These are phyloP conservation scores for Apiospora marii DNA, from an alignment of 2,329 filamentous ascomycete genomes.

Conservation along the genomic window DNA sequence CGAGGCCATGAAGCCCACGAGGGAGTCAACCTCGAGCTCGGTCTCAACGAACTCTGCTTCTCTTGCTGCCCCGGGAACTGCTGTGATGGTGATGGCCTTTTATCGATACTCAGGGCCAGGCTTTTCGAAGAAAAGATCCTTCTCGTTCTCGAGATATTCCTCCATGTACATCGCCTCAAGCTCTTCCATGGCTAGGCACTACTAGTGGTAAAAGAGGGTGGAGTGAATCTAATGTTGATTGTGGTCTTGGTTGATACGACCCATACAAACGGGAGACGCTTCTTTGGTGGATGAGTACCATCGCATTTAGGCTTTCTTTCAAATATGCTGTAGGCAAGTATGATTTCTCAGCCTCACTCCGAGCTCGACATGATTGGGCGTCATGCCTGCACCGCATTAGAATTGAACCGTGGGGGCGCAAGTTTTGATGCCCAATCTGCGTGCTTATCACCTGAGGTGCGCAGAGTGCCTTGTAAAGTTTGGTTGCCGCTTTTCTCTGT, in stretches of 20 bases:
- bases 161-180: neutral
- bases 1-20: neutral
- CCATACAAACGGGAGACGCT: neutral
- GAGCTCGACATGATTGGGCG: neutral
- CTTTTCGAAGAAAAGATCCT: neutral
- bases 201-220: neutral
- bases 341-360: neutral
- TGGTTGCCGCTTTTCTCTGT: no score
- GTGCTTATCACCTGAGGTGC: neutral
- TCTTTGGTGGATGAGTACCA: neutral
- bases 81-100: neutral
- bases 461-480: no score
- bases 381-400: no score
- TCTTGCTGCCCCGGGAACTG: neutral
- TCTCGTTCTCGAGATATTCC: no score
- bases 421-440: no score
- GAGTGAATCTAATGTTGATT: neutral
- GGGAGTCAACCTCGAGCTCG: neutral
- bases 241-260: neutral
- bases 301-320: neutral
- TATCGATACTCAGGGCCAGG: neutral
- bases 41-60: neutral
- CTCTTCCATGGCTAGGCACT: neutral
- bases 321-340: neutral
- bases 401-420: no score